phyloP scores from a whole-genome alignment of 345 rosid genomes.

The Erysimum cheiranthoides region DNA sequence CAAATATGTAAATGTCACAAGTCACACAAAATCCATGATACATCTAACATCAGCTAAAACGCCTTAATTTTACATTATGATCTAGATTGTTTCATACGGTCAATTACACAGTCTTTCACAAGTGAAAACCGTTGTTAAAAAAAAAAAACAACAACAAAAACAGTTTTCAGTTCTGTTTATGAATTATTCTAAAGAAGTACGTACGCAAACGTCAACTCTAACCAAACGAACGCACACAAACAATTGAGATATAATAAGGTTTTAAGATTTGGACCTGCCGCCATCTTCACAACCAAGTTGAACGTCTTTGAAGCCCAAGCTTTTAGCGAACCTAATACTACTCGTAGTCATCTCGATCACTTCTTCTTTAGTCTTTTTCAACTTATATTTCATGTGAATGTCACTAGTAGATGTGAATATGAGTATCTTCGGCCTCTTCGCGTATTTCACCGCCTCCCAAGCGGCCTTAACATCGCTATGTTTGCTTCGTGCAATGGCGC shows the following conservation, averaged over 20 bases:
- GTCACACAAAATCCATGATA: not conserved
- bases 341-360: constrained; percentile 72
- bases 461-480: constrained; percentile 64
- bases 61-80: not conserved
- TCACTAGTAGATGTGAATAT: constrained; percentile 85
- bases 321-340: constrained; percentile 66
- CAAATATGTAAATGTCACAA: not conserved
- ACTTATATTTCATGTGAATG: constrained; percentile 81
- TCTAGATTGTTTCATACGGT: not conserved
- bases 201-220: not conserved
- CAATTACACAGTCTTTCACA: not conserved
- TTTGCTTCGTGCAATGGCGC: constrained; percentile 79
- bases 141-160: not conserved
- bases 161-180: not conserved
- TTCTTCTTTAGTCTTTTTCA: constrained; percentile 75
- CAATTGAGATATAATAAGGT: not conserved
- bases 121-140: not conserved
- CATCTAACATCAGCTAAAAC: not conserved
- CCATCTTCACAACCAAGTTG: constrained; percentile 94
- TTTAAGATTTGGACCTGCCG: constrained; percentile 59
- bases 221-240: not conserved
- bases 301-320: constrained; percentile 80
- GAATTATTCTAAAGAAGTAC: not conserved
- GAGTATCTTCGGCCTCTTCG: constrained; percentile 75
- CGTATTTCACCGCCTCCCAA: constrained; percentile 90